phyloP scores from a whole-genome alignment of 2,329 filamentous ascomycete genomes.

The Pseudocercospora eumusae region DNA sequence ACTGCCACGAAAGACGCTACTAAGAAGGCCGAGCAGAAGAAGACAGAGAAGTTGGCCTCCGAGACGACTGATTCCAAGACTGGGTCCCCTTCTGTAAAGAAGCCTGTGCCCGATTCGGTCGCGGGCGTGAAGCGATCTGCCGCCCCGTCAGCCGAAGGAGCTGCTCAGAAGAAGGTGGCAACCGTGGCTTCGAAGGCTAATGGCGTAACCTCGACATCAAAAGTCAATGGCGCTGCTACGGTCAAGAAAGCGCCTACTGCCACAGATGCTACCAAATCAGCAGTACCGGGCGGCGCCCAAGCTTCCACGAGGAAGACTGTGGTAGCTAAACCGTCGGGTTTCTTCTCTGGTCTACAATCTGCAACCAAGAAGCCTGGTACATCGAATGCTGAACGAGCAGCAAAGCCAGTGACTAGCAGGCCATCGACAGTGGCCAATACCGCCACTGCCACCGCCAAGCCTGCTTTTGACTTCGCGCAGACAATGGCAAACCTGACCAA shows the following conservation, averaged over 20 bases:
- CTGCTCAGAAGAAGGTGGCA: constrained; percentile 41
- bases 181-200: constrained; percentile 28
- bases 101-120: constrained; percentile 33
- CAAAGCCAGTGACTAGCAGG: constrained; percentile 32
- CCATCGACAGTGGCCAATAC: constrained; percentile 34
- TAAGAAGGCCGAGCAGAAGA: constrained; percentile 47
- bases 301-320: constrained; percentile 36
- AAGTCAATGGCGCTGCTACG: constrained; percentile 20
- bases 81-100: constrained; percentile 39
- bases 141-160: constrained; percentile 25
- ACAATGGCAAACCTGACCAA: constrained; percentile 50
- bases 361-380: constrained; percentile 48
- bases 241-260: constrained; percentile 31
- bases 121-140: constrained; percentile 41
- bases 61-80: constrained; percentile 18
- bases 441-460: constrained; percentile 28
- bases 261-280: constrained; percentile 24
- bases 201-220: constrained; percentile 24
- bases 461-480: constrained; percentile 44
- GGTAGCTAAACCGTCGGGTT: constrained; percentile 48
- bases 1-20: constrained; percentile 31
- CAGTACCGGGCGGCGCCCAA: constrained; percentile 24
- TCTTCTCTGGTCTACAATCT: constrained; percentile 51
- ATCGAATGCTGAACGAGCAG: constrained; percentile 32
- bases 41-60: constrained; percentile 31